Evolutionary conservation across 140 eudicot genomes (phyloP).

Genomic region (Stevia rebaudiana): DNA sequence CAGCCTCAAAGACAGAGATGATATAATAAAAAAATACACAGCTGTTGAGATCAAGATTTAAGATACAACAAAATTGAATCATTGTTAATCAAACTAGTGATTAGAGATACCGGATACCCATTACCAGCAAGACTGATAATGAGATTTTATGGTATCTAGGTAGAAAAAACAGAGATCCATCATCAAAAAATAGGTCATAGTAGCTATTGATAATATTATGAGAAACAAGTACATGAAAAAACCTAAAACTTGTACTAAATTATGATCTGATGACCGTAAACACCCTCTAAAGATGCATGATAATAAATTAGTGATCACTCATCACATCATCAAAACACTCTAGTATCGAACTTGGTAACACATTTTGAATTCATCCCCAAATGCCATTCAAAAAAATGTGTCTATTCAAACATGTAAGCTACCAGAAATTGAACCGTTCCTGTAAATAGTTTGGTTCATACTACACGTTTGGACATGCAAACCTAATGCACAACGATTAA

Average conservation of each 20-base stretch:
- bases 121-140: neutral
- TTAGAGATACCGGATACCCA: neutral
- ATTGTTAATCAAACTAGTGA: neutral
- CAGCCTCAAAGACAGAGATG: neutral
- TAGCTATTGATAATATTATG: neutral
- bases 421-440: neutral
- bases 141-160: neutral
- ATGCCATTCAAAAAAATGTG: neutral
- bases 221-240: conserved; percentile 1
- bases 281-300: neutral
- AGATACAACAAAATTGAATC: neutral
- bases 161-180: neutral
- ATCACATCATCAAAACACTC: neutral
- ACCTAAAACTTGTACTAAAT: neutral
- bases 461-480: neutral
- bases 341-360: neutral
- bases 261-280: neutral
- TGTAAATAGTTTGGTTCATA: neutral
- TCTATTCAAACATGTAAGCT: neutral
- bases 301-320: no score
- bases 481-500: neutral
- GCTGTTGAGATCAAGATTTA: neutral
- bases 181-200: neutral
- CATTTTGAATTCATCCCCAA: neutral
- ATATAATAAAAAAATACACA: no score